Evolutionary conservation across 78 protist species (phyloP).

Genomic region (Protostelium mycophagum): DNA sequence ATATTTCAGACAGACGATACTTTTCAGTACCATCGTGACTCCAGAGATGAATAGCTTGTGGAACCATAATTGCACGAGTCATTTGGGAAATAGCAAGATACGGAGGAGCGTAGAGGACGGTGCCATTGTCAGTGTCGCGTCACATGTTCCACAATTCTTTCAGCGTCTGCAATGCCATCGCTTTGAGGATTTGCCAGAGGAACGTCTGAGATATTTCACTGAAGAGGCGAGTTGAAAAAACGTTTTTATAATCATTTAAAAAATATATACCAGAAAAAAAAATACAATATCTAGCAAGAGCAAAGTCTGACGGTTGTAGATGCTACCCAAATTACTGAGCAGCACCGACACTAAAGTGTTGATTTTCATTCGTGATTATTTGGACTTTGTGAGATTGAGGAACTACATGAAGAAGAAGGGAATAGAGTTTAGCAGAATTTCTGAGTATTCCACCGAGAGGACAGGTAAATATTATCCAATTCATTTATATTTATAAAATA

Average conservation of each 20-base stretch:
- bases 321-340: slow-evolving; percentile 26
- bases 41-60: slow-evolving; percentile 64
- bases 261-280: not conserved
- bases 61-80: slow-evolving; percentile 17
- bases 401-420: slow-evolving; percentile 57
- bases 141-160: slow-evolving; percentile 46
- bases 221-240: not conserved
- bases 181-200: not conserved
- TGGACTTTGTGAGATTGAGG: slow-evolving; percentile 68
- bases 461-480: not conserved
- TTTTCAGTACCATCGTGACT: slow-evolving; percentile 20
- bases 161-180: slow-evolving; percentile 13
- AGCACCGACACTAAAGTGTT: slow-evolving; percentile 2
- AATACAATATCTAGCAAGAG: not conserved
- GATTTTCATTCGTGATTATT: slow-evolving; percentile 65
- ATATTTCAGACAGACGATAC: slow-evolving; percentile 63
- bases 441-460: slow-evolving; percentile 24
- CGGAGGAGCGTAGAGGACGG: slow-evolving; percentile 2
- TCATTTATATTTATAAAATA: no score
- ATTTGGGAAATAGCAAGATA: slow-evolving; percentile 28
- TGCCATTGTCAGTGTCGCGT: slow-evolving; percentile 19
- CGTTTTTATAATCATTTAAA: not conserved
- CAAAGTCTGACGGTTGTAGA: not conserved
- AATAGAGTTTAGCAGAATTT: slow-evolving; percentile 13
- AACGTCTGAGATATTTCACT: not conserved